Base-by-base conservation (phyloP, 1,284 basidiomycete species). In the Papiliotrema fonsecae region DNA sequence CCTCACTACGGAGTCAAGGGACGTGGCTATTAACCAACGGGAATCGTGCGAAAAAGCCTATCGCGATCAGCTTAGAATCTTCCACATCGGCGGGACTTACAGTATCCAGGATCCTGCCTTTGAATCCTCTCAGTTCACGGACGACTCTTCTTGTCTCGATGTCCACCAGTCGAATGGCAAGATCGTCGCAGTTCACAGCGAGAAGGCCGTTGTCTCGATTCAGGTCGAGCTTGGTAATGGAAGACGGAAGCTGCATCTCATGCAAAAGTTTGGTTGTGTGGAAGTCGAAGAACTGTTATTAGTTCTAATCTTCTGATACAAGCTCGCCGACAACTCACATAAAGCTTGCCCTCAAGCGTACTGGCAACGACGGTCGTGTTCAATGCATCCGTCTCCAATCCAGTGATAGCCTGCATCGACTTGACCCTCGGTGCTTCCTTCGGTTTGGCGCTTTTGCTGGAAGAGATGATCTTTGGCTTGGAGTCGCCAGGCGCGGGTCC, bases 1-100 rank as follows among this genome's bases (percentile, higher is more conserved):
- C 39, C 96, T 84, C 58, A 98, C 88, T 42, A 87, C 80, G 1
- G 88, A 89, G 69, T 99, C 96, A 45, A 94, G 77, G 11, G 92
- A 91, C 2, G 88, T 84, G 0, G 85, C 78, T 32, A 97, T 81
- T 34, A 98, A 76, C 94, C 94, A 97, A 53, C 93, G 79, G 2
- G 89, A 93, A 69, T 97, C 92, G 2, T 89, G 83, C 6, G 93
- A 96, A 72, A 97, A 96, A 0, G 86, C 80, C 89, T 92, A 31
- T 32, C 48, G n/a, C n/a, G n/a, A 37, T 50, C 25, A 37, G 26
- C 16, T 2, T 31, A 11, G 43, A 21, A 30, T 49, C 24, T 31
- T 19, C 10, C 9, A 14, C 25, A n/a, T 14, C 22, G 16, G 21
- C 31, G 21, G 22, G 7, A 75, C 82, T 60, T 65, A 89, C 89